Evolutionary conservation across 768 basidiomycete genomes (phyloP).

Genomic region (Leccinum fibrillosum): DNA sequence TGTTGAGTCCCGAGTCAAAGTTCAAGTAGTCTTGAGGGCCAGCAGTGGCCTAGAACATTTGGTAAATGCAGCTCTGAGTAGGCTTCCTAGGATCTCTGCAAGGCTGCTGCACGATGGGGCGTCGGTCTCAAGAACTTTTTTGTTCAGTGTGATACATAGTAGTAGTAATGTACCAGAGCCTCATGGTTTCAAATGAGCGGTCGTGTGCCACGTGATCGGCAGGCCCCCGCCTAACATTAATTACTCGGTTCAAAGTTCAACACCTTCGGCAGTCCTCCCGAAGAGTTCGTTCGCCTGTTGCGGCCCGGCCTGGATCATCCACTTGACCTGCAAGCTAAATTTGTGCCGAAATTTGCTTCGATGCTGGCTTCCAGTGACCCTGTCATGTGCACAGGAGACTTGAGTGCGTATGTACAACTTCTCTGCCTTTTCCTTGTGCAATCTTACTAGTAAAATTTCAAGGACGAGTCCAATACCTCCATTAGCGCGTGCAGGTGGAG

Average conservation of each 20-base stretch:
- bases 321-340: not conserved
- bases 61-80: not conserved
- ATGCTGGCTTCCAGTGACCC: slow-evolving; percentile 2
- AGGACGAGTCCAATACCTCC: not conserved
- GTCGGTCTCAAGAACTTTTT: not conserved
- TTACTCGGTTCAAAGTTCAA: slow-evolving; percentile 13
- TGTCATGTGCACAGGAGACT: not conserved
- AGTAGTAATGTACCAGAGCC: not conserved
- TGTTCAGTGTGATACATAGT: not conserved
- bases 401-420: not conserved
- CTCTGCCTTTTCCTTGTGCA: not conserved
- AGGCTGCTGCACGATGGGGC: not conserved
- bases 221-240: not conserved
- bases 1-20: not conserved
- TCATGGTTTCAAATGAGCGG: not conserved
- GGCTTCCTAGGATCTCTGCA: not conserved
- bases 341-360: not conserved
- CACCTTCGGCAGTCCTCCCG: slow-evolving; percentile 5
- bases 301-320: not conserved
- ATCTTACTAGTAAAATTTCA: not conserved
- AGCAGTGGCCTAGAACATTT: not conserved
- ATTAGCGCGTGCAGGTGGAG: not conserved
- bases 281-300: not conserved
- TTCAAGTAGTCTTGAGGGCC: not conserved
- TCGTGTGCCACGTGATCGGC: not conserved